phyloP scores from a whole-genome alignment of 202 grass and related monocot species.

The Setaria italica region DNA sequence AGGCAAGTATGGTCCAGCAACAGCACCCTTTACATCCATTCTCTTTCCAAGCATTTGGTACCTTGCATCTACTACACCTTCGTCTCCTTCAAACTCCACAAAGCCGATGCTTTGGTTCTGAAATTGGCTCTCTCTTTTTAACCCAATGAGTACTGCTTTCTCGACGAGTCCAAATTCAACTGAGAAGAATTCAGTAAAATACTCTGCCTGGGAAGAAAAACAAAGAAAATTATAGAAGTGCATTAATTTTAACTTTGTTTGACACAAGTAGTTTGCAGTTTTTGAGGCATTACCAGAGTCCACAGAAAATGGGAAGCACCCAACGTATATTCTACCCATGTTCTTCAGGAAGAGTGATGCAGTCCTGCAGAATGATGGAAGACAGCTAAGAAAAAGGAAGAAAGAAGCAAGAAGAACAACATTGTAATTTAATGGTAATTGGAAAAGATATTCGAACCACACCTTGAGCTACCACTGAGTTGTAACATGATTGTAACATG shows the following conservation, averaged over 20 bases:
- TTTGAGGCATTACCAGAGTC: background rate
- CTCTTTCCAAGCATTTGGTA: background rate
- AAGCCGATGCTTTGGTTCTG: too few relatives aligned
- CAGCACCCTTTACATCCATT: too few relatives aligned
- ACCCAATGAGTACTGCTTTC: background rate
- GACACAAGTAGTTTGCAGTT: background rate
- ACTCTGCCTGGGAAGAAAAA: background rate
- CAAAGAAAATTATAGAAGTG: background rate
- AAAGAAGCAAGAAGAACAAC: too few relatives aligned
- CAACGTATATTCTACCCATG: background rate
- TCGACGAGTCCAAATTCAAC: background rate
- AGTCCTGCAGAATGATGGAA: too few relatives aligned
- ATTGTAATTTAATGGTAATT: too few relatives aligned
- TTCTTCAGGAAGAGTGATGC: too few relatives aligned
- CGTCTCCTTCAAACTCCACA: too few relatives aligned
- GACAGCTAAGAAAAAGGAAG: too few relatives aligned
- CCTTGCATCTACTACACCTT: too few relatives aligned
- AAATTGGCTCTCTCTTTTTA: too few relatives aligned
- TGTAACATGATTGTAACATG: constrained; percentile 32
- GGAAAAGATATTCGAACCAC: too few relatives aligned
- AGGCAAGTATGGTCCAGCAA: too few relatives aligned
- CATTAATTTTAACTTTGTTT: background rate
- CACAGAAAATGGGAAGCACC: background rate
- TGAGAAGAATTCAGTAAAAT: background rate
- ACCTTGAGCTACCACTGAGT: constrained; percentile 11